Base-by-base conservation (phyloP, 2,329 filamentous ascomycete genomes). In the Cordyceps javanica region DNA sequence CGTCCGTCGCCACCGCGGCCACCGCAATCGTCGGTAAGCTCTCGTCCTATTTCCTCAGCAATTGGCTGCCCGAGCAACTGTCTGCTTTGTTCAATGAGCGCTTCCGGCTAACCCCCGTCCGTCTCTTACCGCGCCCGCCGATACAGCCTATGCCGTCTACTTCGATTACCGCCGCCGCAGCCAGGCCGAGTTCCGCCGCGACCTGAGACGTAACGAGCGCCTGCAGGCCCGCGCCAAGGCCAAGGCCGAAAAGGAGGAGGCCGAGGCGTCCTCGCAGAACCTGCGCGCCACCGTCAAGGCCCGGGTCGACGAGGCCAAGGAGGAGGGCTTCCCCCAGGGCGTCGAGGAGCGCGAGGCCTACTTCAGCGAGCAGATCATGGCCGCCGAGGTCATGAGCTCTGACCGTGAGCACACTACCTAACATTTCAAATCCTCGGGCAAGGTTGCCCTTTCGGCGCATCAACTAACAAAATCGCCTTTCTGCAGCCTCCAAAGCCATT, bases 361-460 rank as follows among this genome's bases (percentile, higher is more conserved):
- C 80, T 99, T 99, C 77, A 96, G 97, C 85, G 87, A 91, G 72
- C 91, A 96, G 76, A 91, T 99, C 63, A 90, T 91, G 66, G 80
- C 85, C 70, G 94, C 94, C 70, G 94, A 99, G 80, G 76, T 82
- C 57, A 81, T 97, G 70, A 90, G 88, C 70, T 79, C 85, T 67
- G 89, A 96, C 73, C 90, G 91, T 94, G 82, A 72, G 83, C 76
- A 11, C 8, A 28, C 19, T 10, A 5, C 23, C 19, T 19, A 21
- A 30, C 26, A 30, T 30, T 19, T 14, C n/a, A 2, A 5, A 9
- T 11, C 9, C 25, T 4, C 11, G 21, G 7, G 10, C 3, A 26
- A 25, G 19, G 21, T n/a, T 21, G 3, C 21, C 23, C 8, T 3
- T 19, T 7, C 9, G 28, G n/a, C 23, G 39, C 39, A 42, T 38